A percentile compares a stretch with the other conserved stretches of the same genome.
Evolutionary conservation across 192 early-diverging fungal genomes (phyloP).

Genomic region (Coemansia sp.): DNA sequence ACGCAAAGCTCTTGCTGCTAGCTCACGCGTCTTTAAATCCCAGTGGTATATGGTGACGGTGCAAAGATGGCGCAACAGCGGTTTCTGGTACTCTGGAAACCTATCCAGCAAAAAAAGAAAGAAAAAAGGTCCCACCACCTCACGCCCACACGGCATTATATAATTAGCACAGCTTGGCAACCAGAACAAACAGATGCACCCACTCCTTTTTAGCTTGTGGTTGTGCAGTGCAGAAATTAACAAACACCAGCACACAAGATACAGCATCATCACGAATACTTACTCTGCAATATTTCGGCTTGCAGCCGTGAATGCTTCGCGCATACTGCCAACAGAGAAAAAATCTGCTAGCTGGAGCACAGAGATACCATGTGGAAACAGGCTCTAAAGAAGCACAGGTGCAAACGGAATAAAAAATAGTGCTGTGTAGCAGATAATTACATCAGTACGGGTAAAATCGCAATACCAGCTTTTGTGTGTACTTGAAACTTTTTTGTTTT

Average conservation of each 20-base stretch:
- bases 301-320: slow-evolving; percentile 70
- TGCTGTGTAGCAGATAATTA: neutral
- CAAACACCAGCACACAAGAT: slow-evolving; percentile 19
- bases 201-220: neutral
- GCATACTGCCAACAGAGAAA: slow-evolving; percentile 85
- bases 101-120: slow-evolving; percentile 9
- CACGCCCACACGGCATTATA: neutral
- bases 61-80: slow-evolving; percentile 72
- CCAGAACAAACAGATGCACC: neutral
- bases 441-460: neutral
- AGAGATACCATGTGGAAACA: slow-evolving; percentile 92
- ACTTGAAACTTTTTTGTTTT: no score
- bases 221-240: slow-evolving; percentile 3
- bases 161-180: neutral
- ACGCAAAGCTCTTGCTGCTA: slow-evolving; percentile 74
- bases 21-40: slow-evolving; percentile 78
- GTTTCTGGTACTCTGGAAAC: slow-evolving; percentile 73
- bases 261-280: slow-evolving; percentile 15
- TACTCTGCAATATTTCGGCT: slow-evolving; percentile 69
- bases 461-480: neutral
- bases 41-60: slow-evolving; percentile 75
- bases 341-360: slow-evolving; percentile 92
- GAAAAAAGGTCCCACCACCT: no score
- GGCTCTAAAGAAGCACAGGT: slow-evolving; percentile 54
- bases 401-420: neutral